Evolutionary conservation across 2,329 filamentous ascomycete species (phyloP), one percentile per base, ranked within the genome.

Genomic region (Cordyceps tenuipes): DNA sequence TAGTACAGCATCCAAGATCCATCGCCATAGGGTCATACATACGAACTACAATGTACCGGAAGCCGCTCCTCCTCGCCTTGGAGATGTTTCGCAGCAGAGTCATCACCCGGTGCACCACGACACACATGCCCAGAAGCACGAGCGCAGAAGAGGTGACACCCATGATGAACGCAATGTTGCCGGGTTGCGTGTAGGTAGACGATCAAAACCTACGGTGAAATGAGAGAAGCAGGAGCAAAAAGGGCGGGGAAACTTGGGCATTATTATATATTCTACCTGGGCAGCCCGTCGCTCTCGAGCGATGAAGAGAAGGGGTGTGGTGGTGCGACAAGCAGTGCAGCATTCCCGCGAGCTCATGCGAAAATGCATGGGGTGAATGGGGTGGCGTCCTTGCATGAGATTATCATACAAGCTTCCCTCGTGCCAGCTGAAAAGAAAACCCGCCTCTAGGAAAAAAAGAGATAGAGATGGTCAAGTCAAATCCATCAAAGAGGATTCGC

Each of bases 41-140:
- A 85, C 82, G 82, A 29, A 76, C 68, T 49, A 85, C 65, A 29
- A 81, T 69, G 65, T 84, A 85, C 7, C 76, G 77, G 57, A 85
- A 65, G 6, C 80, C 80, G 17, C 76, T 77, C 60, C 71, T 73
- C 70, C 78, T 80, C 3, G 82, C 82, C 36, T 75, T 73, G 10
- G 70, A 72, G 55, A 84, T 77, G 62, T 82, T 82, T 56, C 65
- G 68, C 46, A 66, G 68, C 51, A 82, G 65, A n/a, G 72, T 71
- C 2, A 68, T 66, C 39, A 72, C 47, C 34, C 66, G 66, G 6
- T 63, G 64, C 63, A 72, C 74, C 21, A 72, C 54, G 43, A 62
- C 64, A 58, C 75, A 78, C 26, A 64, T 69, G 46, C 73, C 46
- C n/a, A 68, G 66, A 5, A 69, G 10, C 31, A 29, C 3, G 13